phyloP scores from a whole-genome alignment of 306 rosid genomes.

The Potentilla sterilis region DNA sequence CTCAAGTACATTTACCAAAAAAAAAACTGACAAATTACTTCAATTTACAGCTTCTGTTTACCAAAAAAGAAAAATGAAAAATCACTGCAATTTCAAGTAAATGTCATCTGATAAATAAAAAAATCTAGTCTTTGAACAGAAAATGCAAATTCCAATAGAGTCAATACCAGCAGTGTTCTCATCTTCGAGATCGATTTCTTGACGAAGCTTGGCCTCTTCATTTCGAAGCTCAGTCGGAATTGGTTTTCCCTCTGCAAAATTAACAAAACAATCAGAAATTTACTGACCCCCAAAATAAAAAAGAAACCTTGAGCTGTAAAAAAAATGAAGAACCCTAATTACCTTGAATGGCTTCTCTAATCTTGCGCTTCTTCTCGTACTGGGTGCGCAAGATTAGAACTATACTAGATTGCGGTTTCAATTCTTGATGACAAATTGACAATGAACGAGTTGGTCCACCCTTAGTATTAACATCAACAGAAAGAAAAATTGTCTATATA shows the following conservation, averaged over 20 bases:
- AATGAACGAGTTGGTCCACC: no score
- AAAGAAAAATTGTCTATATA: no score
- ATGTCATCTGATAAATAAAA: background rate
- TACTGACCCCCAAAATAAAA: background rate
- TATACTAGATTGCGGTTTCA: no score
- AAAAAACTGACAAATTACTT: background rate
- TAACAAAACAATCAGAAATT: background rate
- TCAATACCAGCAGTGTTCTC: slow-evolving; percentile 67
- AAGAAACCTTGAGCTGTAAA: background rate
- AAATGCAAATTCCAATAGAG: background rate
- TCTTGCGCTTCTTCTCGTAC: slow-evolving; percentile 88
- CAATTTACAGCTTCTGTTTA: background rate
- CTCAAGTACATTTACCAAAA: background rate
- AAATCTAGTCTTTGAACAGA: background rate
- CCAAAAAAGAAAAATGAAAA: background rate
- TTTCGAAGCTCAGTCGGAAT: slow-evolving; percentile 90
- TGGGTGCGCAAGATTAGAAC: slow-evolving; percentile 34
- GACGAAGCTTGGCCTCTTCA: slow-evolving; percentile 84
- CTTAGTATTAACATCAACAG: no score
- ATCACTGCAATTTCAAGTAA: background rate
- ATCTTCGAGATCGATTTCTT: slow-evolving; percentile 80
- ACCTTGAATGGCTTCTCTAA: slow-evolving; percentile 78
- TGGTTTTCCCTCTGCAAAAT: slow-evolving; percentile 73
- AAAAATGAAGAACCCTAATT: background rate
- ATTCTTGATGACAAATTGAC: no score